These are phyloP conservation scores for Magnaporthiopsis incrustans DNA, from an alignment of 2,329 filamentous ascomycete genomes.

Conservation along the genomic window DNA sequence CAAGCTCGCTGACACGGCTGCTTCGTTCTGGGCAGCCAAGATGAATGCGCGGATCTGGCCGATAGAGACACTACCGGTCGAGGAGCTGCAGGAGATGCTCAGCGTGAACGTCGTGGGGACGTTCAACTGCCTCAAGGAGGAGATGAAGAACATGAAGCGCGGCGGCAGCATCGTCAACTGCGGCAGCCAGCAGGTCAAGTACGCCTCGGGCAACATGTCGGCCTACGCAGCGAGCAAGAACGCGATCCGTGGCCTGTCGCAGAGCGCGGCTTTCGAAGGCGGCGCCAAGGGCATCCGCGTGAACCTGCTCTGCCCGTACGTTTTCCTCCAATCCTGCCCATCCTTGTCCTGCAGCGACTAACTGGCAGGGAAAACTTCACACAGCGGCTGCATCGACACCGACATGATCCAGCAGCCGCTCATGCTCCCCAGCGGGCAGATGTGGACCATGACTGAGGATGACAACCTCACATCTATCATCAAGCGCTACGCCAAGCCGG, in stretches of 20 bases:
- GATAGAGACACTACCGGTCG: slow-evolving; percentile 6
- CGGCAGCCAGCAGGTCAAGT: slow-evolving; percentile 21
- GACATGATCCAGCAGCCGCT: not conserved
- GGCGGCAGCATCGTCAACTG: slow-evolving; percentile 36
- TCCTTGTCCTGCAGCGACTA: too few species aligned
- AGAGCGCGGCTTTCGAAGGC: slow-evolving; percentile 10
- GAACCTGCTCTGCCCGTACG: not conserved
- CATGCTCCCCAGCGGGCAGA: not conserved
- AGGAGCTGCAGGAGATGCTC: slow-evolving; percentile 12
- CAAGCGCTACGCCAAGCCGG: not conserved
- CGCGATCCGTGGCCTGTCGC: slow-evolving; percentile 14
- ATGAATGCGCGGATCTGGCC: slow-evolving; percentile 1
- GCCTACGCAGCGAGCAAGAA: slow-evolving; percentile 16
- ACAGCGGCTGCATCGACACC: slow-evolving; percentile 7
- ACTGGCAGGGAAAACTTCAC: too few species aligned
- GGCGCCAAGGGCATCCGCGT: slow-evolving; percentile 3
- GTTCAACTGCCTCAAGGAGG: slow-evolving; percentile 11
- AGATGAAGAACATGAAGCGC: slow-evolving; percentile 21
- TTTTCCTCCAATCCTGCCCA: not conserved
- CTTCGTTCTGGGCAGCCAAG: not conserved
- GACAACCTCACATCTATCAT: not conserved
- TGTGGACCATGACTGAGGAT: too few species aligned
- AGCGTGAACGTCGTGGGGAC: slow-evolving; percentile 12
- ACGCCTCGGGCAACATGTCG: slow-evolving; percentile 20
- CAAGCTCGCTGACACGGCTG: slow-evolving; percentile 6